Evolutionary conservation across 2,329 filamentous ascomycete genomes (phyloP), one percentile per base, ranked within the genome.

Genomic region (Sclerotinia subarctica): DNA sequence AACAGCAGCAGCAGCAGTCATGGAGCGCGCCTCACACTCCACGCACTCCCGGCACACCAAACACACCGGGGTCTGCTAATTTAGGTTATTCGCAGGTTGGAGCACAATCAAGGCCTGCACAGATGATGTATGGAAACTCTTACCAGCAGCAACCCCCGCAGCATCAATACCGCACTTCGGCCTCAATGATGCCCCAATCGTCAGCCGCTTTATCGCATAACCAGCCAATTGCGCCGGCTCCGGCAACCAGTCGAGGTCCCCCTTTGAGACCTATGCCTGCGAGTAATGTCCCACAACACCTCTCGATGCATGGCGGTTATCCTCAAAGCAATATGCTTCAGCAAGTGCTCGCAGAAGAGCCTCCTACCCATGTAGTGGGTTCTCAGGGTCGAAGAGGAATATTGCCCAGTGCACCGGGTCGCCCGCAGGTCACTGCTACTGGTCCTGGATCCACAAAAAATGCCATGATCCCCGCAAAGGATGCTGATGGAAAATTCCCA

Each of bases 401-500:
- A 51, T 81, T 98, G 70, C 94, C 94, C 21, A 97, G 93, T 75
- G 93, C 94, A 70, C 93, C 93, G 42, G 94, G 94, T 54, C 86
- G 93, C 69, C 91, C 93, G 67, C 88, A 92, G 66, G 92, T 93
- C 35, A 88, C 91, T 44, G 83, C 89, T 29, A 85, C 87, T 26
- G 90, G 92, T 54, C 88, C 87, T 72, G 85, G 86, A 54, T 83
- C 86, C 42, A 84, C 86, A 13, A 96, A 97, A 84, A 92, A 86
- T 76, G 90, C 91, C 70, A 88, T 92, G 71, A 95, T 96, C 71
- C 93, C 94, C 21, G 90, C 92, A 74, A 97, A 98, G 83, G 94
- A 98, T 79, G 93, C 93, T 11, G 94, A 98, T 78, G 95, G 95
- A 77, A 98, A 98, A 83, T 99, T 96, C 78, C 94, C 95, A 69